phyloP scores from a whole-genome alignment of 495 filamentous ascomycete species.

The Immersiella caudata region DNA sequence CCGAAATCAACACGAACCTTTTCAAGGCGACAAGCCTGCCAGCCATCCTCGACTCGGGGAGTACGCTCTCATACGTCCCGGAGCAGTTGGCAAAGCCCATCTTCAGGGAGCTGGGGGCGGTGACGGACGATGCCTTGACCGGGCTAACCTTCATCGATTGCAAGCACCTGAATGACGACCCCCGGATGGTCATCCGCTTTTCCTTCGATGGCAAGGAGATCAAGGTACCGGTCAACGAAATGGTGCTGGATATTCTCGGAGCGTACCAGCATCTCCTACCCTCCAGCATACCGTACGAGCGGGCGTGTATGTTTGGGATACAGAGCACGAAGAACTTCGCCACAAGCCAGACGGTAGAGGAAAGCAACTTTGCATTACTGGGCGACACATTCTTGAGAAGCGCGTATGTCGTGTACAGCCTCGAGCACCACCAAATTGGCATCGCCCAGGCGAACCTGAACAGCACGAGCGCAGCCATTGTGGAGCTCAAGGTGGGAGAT shows the following conservation, averaged over 20 bases:
- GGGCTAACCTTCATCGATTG: constrained; percentile 53
- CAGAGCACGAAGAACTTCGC: constrained; percentile 39
- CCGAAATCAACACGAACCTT: constrained; percentile 43
- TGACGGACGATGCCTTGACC: constrained; percentile 40
- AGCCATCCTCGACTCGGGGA: constrained; percentile 88
- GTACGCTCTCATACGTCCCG: constrained; percentile 78
- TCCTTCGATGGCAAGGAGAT: constrained; percentile 61
- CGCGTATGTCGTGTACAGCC: constrained; percentile 93
- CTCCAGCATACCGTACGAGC: constrained; percentile 33
- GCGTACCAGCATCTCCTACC: constrained; percentile 27
- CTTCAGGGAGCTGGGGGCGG: constrained; percentile 59
- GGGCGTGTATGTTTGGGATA: constrained; percentile 49
- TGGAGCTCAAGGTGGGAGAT: constrained; percentile 45
- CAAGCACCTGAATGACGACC: constrained; percentile 56
- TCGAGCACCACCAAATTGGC: constrained; percentile 79
- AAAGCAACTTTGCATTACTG: constrained; percentile 44
- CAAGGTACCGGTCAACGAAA: constrained; percentile 69
- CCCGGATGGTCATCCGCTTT: constrained; percentile 62
- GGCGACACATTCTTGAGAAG: constrained; percentile 93
- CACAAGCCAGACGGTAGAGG: constrained; percentile 5
- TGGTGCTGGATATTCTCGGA: constrained; percentile 62
- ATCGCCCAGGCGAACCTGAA: constrained; percentile 88
- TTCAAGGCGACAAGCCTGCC: constrained; percentile 30
- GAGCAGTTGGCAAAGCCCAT: constrained; percentile 59
- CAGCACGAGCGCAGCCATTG: constrained; percentile 53